Evolutionary conservation across 2,329 filamentous ascomycete genomes (phyloP).

Genomic region (Talaromyces marneffei): DNA sequence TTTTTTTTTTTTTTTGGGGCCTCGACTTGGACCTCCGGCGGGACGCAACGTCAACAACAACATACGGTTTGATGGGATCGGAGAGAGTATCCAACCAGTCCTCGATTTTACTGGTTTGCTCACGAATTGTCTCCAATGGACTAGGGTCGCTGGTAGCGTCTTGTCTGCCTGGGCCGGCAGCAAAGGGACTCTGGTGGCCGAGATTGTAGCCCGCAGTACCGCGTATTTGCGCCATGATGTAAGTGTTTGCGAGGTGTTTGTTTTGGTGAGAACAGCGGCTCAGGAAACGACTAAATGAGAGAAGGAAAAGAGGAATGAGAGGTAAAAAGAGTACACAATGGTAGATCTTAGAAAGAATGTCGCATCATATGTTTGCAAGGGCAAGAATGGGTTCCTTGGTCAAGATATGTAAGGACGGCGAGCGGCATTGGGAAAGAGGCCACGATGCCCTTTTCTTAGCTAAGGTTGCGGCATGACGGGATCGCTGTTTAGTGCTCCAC

Average conservation of each 20-base stretch:
- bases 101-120: constrained; percentile 98
- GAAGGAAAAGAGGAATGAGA: background rate
- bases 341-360: background rate
- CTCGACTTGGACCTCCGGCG: constrained; percentile 11
- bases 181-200: constrained; percentile 65
- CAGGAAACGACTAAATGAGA: background rate
- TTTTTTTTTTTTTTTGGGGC: too few species aligned
- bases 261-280: background rate
- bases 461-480: constrained; percentile 4
- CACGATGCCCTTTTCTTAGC: constrained; percentile 7
- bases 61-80: constrained; percentile 88
- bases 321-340: background rate
- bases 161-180: constrained; percentile 51
- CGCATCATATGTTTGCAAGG: background rate
- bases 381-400: constrained; percentile 2
- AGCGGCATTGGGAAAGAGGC: constrained; percentile 6
- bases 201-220: constrained; percentile 78
- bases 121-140: constrained; percentile 79
- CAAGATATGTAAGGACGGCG: constrained; percentile 3
- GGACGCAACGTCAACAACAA: background rate
- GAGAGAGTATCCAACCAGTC: constrained; percentile 80
- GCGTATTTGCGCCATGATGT: constrained; percentile 49
- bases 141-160: constrained; percentile 64
- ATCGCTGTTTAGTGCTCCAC: constrained; percentile 1
- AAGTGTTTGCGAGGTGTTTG: background rate